phyloP scores from a whole-genome alignment of 176 grass and related monocot genomes.

The Tuctoria greenei region DNA sequence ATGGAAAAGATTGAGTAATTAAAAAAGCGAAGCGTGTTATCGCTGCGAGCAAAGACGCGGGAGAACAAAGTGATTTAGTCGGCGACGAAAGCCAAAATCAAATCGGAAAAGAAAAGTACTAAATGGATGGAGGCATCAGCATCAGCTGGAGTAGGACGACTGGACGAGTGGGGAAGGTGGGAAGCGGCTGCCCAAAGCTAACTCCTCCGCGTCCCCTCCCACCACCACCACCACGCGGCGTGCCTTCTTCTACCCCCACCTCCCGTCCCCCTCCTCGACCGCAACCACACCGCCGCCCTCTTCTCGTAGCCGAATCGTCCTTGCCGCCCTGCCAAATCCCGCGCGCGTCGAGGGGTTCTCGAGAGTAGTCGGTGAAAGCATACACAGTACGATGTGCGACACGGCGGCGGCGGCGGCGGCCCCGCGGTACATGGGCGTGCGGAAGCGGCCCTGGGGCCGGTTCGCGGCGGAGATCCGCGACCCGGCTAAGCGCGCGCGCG shows the following conservation, averaged over 20 bases:
- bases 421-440: constrained; percentile 55
- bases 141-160: neutral
- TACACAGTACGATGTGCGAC: neutral
- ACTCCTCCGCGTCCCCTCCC: neutral
- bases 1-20: too few relatives aligned
- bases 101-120: neutral
- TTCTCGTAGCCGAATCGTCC: neutral
- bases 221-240: neutral
- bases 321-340: neutral
- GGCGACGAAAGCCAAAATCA: neutral
- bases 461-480: constrained; percentile 92
- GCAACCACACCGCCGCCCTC: neutral
- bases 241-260: constrained; percentile 35
- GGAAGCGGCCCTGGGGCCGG: constrained; percentile 84
- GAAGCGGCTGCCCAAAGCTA: constrained; percentile 38
- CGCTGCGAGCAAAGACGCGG: constrained; percentile 22
- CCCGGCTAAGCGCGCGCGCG: constrained; percentile 55
- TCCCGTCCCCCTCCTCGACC: neutral
- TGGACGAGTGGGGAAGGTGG: constrained; percentile 39
- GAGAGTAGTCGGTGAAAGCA: neutral
- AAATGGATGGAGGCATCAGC: too few relatives aligned
- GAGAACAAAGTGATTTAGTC: constrained; percentile 22
- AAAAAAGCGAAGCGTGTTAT: constrained; percentile 41
- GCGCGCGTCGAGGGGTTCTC: neutral
- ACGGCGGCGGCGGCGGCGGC: constrained; percentile 29